Base-by-base conservation (phyloP, 306 rosid genomes). In the Prunus mume region DNA sequence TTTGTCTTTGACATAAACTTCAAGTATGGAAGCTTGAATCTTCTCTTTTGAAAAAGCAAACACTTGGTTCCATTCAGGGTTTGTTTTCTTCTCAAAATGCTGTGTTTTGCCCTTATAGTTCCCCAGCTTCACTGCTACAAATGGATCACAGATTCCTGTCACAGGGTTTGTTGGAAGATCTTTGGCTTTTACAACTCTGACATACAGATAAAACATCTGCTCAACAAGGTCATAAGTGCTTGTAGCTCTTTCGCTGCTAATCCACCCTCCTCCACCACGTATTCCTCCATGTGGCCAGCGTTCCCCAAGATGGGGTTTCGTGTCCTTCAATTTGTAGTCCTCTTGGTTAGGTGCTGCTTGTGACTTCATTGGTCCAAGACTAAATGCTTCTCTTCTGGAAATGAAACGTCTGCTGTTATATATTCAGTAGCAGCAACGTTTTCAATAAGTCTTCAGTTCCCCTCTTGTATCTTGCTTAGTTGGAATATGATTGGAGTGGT, bases 211-310 rank as follows among this genome's bases (percentile, higher is more conserved):
- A 71, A 74, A 90, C 97, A 87, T 90, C 69, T 93, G 96, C 30
- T 93, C 94, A 9, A 93, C 97, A 0, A 93, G 92, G 56, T 93
- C 97, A 9, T 90, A 90, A 3, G 97, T 92, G 85, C 97, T 90
- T 0, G 96, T 88, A 5, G 91, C 92, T 73, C 96, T 82, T n/a
- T 92, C 96, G 11, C 82, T 85, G 77, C 84, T 90, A 12, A 92
- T 78, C 96, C 97, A 92, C 45, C 96, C 93, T 1, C 83, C 86
- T 9, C 97, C 92, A 0, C 97, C 91, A 0, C 91, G 89, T 68
- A 88, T 72, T 51, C 97, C 97, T 60, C 96, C 93, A 45, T 92
- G 91, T 3, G 97, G 96, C 97, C 97, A 90, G n/a, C 88, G 73
- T 71, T 92, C 97, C 51, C 96, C 97, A 0, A 92, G 93, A 75